Conservation (phyloP, 176 grass and related monocot genomes). For the Oryza glaberrima region DNA sequence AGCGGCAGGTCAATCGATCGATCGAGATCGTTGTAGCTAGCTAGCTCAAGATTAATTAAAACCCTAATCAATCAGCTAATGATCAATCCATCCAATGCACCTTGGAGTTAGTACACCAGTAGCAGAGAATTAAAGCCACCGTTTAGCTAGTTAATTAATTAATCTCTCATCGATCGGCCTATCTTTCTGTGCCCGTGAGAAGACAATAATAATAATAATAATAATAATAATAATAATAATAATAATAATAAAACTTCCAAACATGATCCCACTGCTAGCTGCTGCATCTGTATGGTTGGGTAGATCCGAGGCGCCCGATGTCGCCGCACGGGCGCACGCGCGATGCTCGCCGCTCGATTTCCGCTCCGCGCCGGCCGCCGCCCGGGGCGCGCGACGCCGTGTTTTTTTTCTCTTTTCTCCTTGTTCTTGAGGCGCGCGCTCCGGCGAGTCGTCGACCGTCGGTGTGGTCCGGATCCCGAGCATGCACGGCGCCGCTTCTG, state of each 20-base stretch:
- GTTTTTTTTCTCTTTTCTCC: background rate
- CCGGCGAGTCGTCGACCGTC: background rate
- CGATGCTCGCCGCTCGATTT: too few species aligned
- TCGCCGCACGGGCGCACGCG: too few species aligned
- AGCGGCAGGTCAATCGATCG: background rate
- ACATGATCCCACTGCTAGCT: background rate
- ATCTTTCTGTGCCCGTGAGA: constrained; percentile 28
- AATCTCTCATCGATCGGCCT: background rate
- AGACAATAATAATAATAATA: too few species aligned
- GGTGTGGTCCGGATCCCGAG: background rate
- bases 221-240: too few species aligned
- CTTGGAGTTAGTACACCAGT: background rate
- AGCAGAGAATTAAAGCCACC: background rate
- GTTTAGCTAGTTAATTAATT: background rate
- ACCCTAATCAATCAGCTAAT: background rate
- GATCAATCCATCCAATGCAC: background rate
- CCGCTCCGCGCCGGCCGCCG: too few species aligned
- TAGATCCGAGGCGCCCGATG: background rate
- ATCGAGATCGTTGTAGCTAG: background rate
- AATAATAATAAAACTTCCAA: background rate
- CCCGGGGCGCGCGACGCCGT: background rate
- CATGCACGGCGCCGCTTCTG: background rate
- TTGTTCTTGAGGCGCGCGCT: background rate
- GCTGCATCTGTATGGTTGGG: too few species aligned
- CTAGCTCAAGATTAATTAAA: background rate